phyloP scores from a whole-genome alignment of 495 filamentous ascomycete species.

The Xylaria intraflava region DNA sequence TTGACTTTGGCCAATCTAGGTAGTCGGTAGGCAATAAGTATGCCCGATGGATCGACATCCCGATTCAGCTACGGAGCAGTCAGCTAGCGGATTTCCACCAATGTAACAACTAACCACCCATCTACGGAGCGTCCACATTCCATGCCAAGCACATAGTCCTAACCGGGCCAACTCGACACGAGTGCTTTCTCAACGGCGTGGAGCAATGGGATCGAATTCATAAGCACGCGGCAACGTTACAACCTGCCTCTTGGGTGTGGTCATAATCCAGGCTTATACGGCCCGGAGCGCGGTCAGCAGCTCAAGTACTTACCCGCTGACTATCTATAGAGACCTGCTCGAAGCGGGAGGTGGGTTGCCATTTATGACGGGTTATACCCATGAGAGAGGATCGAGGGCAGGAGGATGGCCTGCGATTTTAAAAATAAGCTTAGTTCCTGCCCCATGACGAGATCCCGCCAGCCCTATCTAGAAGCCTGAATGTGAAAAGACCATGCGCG shows the following conservation, averaged over 20 bases:
- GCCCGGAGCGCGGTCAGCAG: not conserved
- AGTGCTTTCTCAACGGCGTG: not conserved
- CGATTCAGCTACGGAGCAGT: not conserved
- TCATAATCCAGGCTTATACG: not conserved
- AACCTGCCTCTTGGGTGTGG: not conserved
- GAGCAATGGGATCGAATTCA: not conserved
- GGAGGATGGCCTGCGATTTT: not conserved
- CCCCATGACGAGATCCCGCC: not conserved
- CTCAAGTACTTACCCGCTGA: too few relatives aligned
- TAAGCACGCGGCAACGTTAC: not conserved
- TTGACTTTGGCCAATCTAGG: too few relatives aligned
- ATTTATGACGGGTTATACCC: not conserved
- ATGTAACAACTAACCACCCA: not conserved
- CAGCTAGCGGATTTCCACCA: not conserved
- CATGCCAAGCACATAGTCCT: not conserved
- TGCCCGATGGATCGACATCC: not conserved
- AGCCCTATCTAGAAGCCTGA: not conserved
- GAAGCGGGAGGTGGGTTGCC: not conserved
- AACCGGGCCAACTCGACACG: not conserved
- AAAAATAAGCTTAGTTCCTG: not conserved
- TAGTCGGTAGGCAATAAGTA: too few relatives aligned
- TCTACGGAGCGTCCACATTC: not conserved
- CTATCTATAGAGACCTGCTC: too few relatives aligned
- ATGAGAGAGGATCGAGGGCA: not conserved
- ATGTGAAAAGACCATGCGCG: not conserved